These are phyloP conservation scores for Macrolepiota albuminosa DNA, from an alignment of 768 basidiomycete species.

Conservation along the genomic window DNA sequence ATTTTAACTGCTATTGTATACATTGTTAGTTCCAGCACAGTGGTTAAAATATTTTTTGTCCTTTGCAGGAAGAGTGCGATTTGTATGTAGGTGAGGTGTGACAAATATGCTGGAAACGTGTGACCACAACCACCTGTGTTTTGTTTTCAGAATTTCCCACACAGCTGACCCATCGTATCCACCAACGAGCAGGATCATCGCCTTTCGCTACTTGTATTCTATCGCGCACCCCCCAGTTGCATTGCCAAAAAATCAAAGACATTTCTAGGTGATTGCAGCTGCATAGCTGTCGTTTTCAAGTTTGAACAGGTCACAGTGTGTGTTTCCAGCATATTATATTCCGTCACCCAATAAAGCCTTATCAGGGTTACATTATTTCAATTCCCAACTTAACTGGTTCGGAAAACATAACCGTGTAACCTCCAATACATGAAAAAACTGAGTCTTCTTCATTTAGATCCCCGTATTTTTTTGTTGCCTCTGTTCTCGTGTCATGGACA, in stretches of 20 bases:
- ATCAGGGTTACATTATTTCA: constrained; percentile 12
- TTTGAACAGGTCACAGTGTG: constrained; percentile 4
- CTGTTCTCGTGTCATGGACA: constrained; percentile 39
- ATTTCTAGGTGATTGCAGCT: background rate
- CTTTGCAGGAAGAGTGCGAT: background rate
- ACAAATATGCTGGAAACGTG: background rate
- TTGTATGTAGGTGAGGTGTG: background rate
- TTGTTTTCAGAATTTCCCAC: constrained; percentile 22
- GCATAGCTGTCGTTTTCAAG: background rate
- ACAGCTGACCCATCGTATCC: constrained; percentile 14
- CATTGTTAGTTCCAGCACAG: no score
- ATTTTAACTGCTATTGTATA: no score
- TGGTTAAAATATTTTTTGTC: no score
- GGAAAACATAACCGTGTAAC: constrained; percentile 12
- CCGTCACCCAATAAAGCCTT: constrained; percentile 14
- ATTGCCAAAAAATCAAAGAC: background rate
- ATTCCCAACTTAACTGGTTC: constrained; percentile 7
- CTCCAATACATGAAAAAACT: constrained; percentile 1
- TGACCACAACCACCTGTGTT: background rate
- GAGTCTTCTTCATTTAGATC: constrained; percentile 5
- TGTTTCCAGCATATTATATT: constrained; percentile 15
- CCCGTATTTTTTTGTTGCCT: background rate
- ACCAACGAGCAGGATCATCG: background rate
- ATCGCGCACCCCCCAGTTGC: background rate
- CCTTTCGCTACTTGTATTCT: background rate